A percentile compares a stretch with the other conserved stretches of the same genome.
These are phyloP conservation scores for Staphylotrichum longicolle DNA, from an alignment of 495 filamentous ascomycete genomes.

Conservation along the genomic window DNA sequence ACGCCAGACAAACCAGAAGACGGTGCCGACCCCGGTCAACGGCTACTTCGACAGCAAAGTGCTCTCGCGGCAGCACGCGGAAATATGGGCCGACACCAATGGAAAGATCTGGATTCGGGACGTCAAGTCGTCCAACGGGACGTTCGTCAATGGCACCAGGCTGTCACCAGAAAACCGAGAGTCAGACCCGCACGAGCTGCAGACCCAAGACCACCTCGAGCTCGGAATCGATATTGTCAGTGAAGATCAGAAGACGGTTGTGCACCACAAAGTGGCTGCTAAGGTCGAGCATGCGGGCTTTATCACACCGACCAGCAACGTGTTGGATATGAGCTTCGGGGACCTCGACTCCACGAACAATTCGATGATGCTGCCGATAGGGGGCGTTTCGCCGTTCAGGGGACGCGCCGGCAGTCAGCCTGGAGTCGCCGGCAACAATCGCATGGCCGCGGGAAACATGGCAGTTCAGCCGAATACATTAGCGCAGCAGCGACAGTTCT, in stretches of 20 bases:
- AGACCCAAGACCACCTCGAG: constrained; percentile 84
- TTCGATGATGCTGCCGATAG: constrained; percentile 57
- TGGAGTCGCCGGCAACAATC: constrained; percentile 59
- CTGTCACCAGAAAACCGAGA: constrained; percentile 90
- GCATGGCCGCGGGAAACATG: constrained; percentile 55
- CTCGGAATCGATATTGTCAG: constrained; percentile 97
- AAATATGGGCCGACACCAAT: constrained; percentile 86
- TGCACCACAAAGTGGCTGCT: constrained; percentile 96
- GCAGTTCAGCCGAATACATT: constrained; percentile 55
- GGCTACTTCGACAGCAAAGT: constrained; percentile 98
- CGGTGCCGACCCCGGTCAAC: constrained; percentile 81
- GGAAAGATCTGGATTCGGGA: constrained; percentile 96
- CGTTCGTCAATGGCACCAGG: constrained; percentile 91
- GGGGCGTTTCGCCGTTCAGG: constrained; percentile 52
- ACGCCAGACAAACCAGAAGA: constrained; percentile 95
- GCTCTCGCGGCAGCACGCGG: constrained; percentile 90
- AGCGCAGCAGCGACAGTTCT: constrained; percentile 54
- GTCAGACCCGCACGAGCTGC: constrained; percentile 88
- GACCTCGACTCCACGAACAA: constrained; percentile 76
- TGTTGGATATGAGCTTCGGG: constrained; percentile 84
- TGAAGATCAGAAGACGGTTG: constrained; percentile 95
- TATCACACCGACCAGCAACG: constrained; percentile 61
- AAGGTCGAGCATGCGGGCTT: constrained; percentile 93
- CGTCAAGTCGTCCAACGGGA: constrained; percentile 97
- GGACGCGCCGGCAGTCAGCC: constrained; percentile 71